These are phyloP conservation scores for Leishmania tropica DNA, from an alignment of 208 protist genomes.

Conservation along the genomic window DNA sequence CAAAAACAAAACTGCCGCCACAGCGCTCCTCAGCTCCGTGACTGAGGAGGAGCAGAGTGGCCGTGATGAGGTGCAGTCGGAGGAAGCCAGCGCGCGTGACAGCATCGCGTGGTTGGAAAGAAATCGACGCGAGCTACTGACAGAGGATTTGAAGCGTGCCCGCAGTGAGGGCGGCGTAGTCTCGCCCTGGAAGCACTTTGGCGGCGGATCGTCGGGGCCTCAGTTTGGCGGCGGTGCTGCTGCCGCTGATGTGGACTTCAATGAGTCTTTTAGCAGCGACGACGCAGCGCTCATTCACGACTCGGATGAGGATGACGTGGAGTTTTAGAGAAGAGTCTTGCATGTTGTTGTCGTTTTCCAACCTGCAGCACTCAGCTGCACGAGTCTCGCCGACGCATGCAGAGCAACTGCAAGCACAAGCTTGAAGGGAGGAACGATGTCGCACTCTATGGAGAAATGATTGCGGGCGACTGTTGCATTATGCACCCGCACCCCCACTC, in stretches of 20 bases:
- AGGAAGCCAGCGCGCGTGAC: constrained; percentile 37
- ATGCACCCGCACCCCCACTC: not conserved
- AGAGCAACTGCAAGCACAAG: not conserved
- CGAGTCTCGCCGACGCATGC: not conserved
- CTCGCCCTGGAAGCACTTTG: constrained; percentile 21
- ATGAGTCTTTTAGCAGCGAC: constrained; percentile 27
- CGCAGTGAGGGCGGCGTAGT: constrained; percentile 9
- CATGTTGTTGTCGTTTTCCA: not conserved
- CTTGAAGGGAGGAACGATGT: not conserved
- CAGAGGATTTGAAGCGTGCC: constrained; percentile 26
- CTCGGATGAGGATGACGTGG: constrained; percentile 34
- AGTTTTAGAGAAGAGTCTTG: constrained; percentile 15
- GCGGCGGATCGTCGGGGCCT: constrained; percentile 7
- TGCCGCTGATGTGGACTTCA: constrained; percentile 5
- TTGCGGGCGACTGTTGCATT: not conserved
- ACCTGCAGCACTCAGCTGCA: not conserved
- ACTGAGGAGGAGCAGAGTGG: not conserved
- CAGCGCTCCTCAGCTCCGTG: not conserved
- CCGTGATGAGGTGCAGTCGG: constrained; percentile 6
- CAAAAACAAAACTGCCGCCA: not conserved
- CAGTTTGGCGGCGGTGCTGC: constrained; percentile 11
- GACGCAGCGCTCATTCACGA: constrained; percentile 40
- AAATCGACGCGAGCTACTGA: constrained; percentile 40
- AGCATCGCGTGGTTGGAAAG: constrained; percentile 67
- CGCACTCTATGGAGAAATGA: not conserved